Conservation (phyloP, 768 basidiomycete genomes). For the Suillus ampliporus region DNA sequence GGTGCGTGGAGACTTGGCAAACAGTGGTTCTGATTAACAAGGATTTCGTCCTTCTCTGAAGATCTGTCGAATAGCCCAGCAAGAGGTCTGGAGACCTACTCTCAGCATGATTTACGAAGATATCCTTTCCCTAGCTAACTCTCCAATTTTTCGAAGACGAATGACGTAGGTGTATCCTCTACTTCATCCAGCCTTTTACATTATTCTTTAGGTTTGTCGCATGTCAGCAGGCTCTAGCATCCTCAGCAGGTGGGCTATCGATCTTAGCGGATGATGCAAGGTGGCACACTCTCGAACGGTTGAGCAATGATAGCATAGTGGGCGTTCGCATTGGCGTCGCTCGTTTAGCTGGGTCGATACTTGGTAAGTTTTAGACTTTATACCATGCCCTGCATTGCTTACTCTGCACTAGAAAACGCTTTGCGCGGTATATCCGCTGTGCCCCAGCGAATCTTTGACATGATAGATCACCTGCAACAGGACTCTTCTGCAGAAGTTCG, state of each 20-base stretch:
- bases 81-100: slow-evolving; percentile 36
- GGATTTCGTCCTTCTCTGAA: neutral
- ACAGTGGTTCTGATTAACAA: slow-evolving; percentile 15
- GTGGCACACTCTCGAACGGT: slow-evolving; percentile 57
- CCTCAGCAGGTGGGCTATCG: slow-evolving; percentile 38
- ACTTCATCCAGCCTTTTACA: slow-evolving; percentile 20
- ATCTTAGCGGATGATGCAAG: slow-evolving; percentile 47
- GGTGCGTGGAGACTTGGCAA: slow-evolving; percentile 50
- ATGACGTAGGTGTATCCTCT: slow-evolving; percentile 63
- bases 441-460: slow-evolving; percentile 41
- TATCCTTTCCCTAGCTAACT: slow-evolving; percentile 50
- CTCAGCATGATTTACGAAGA: slow-evolving; percentile 46
- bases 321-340: slow-evolving; percentile 89
- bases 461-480: slow-evolving; percentile 53
- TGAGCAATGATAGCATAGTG: slow-evolving; percentile 72
- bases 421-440: slow-evolving; percentile 17
- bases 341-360: slow-evolving; percentile 64
- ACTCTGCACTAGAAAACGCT: slow-evolving; percentile 2
- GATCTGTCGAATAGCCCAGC: slow-evolving; percentile 5
- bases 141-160: slow-evolving; percentile 59
- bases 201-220: slow-evolving; percentile 65
- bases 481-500: slow-evolving; percentile 68
- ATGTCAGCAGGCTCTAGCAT: slow-evolving; percentile 66
- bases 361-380: slow-evolving; percentile 49
- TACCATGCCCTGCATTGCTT: slow-evolving; percentile 5